phyloP scores from a whole-genome alignment of 2,329 filamentous ascomycete species.

The Lachnum nothofagi region DNA sequence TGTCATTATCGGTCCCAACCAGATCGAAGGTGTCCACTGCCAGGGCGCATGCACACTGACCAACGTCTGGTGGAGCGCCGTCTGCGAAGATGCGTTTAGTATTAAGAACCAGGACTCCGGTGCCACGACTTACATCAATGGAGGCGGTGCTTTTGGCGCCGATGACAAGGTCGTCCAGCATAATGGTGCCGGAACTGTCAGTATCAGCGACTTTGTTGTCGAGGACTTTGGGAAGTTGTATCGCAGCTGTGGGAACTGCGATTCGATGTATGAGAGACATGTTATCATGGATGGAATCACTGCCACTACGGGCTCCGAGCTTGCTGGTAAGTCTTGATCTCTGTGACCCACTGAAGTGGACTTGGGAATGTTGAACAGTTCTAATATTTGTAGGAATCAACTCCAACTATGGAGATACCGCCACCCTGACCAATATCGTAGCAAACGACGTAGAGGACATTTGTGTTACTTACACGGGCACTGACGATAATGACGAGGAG shows the following conservation, averaged over 20 bases:
- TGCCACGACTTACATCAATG: conserved; percentile 33
- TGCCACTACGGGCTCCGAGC: no score
- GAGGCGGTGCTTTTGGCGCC: conserved; percentile 34
- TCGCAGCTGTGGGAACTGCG: conserved; percentile 44
- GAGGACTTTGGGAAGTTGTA: conserved; percentile 41
- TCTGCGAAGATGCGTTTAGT: conserved; percentile 26
- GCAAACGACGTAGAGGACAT: no score
- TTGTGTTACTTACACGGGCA: no score
- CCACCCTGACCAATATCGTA: no score
- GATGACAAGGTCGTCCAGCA: conserved; percentile 36
- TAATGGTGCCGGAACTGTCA: conserved; percentile 33
- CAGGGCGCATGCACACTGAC: conserved; percentile 43
- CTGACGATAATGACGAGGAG: no score
- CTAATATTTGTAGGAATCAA: conserved; percentile 38
- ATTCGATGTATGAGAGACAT: conserved; percentile 31
- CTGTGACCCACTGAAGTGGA: no score
- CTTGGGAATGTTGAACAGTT: no score
- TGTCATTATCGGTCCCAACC: conserved; percentile 48
- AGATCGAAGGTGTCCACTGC: conserved; percentile 49
- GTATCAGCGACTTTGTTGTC: conserved; percentile 37
- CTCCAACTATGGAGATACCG: conserved; percentile 24
- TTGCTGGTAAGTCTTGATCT: no score
- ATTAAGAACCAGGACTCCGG: no score
- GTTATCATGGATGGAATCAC: no score
- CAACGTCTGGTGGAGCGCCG: conserved; percentile 39